Percentiles rank a stretch among this genome's conserved stretches.
Conservation (phyloP, 2,329 filamentous ascomycete species). For the Aspergillus aculeatus region DNA sequence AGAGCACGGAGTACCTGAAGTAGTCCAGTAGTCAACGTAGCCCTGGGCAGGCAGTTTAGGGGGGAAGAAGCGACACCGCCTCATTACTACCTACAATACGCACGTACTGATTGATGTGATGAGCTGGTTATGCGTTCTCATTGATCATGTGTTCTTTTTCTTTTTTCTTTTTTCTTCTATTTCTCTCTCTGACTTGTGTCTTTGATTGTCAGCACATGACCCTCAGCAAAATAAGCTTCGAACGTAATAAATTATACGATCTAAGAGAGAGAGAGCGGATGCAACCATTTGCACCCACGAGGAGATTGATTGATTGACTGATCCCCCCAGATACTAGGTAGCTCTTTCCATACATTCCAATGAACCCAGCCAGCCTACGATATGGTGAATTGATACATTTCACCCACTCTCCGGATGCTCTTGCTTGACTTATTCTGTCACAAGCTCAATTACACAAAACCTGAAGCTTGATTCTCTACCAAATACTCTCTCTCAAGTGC, state of each 20-base stretch:
- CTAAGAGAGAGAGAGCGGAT: background rate
- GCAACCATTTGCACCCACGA: background rate
- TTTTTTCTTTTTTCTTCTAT: background rate
- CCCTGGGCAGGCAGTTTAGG: no score
- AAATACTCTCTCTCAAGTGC: background rate
- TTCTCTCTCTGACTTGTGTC: no score
- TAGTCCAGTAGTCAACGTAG: no score
- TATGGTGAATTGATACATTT: background rate
- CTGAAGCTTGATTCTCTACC: background rate
- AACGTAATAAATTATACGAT: background rate
- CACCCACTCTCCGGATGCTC: background rate
- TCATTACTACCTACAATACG: background rate
- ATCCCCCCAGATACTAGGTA: background rate
- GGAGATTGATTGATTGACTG: background rate
- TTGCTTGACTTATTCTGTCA: background rate
- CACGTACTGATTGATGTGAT: background rate
- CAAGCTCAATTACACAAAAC: background rate
- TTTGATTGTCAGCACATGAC: background rate
- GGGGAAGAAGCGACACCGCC: slow-evolving; percentile 3
- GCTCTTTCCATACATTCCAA: background rate
- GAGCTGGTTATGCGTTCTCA: background rate
- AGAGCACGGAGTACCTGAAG: no score
- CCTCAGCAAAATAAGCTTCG: background rate
- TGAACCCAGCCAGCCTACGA: no score
- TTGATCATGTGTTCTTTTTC: background rate